Base-by-base conservation (phyloP, 495 filamentous ascomycete genomes). In the Podospora australis region DNA sequence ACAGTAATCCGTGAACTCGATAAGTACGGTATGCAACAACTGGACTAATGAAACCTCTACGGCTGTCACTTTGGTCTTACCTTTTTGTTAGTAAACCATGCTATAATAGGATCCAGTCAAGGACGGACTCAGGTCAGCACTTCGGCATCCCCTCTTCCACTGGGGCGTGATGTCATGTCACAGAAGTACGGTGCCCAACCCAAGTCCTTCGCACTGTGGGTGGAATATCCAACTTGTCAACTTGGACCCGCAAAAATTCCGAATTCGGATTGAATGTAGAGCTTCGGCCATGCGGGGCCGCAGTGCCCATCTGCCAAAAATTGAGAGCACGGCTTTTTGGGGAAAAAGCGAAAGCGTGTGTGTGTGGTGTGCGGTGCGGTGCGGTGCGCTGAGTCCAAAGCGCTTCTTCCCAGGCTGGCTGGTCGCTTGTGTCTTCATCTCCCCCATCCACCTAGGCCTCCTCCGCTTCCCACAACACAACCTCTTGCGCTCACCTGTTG, bases 261-360 rank as follows among this genome's bases (percentile, higher is more conserved):
- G 41, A 49, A 49, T 49, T 29, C 32, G 26, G 34, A 50, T 51
- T 47, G 54, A 40, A 29, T 40, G 19, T 34, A 26, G 48, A 50
- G 44, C 58, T 49, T 26, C 8, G 41, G 53, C 56, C 60, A 49
- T 52, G 49, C 54, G 50, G 47, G 24, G 49, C 34, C 29, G 40
- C 48, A 30, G 44, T 38, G 39, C 44, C 29, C 58, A 44, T 44
- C 45, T 49, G 57, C 57, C 60, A 60, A 63, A 63, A 63, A 60
- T 58, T 58, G 52, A 46, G 48, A 48, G 52, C 44, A 48, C 17
- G 17, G 45, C 53, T 52, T 28, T 39, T 53, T 53, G 54, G 52
- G 58, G 56, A 50, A 25, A 47, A 49, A 44, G 51, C 52, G 50
- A n/a, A n/a, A n/a, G n/a, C n/a, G n/a, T n/a, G n/a, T n/a, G n/a